Base-by-base conservation (phyloP, 805 yeast genomes). In the Priceomyces haplophilus region DNA sequence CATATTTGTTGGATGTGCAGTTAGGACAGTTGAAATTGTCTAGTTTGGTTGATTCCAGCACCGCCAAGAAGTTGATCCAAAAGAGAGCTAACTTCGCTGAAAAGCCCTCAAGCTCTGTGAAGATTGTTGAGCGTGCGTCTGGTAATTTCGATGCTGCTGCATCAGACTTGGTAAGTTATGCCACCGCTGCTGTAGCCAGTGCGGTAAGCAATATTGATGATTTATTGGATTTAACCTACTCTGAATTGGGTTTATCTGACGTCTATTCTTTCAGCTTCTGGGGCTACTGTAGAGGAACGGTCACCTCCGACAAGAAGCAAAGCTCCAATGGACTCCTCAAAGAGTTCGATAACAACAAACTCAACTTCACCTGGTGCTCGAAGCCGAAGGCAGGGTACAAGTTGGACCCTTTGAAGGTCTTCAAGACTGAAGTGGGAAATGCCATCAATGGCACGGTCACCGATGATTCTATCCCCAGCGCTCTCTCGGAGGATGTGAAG, bases 371-470 rank as follows among this genome's bases (percentile, higher is more conserved):
- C 3, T 67, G 66, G 56, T 86, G 95, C 60, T 64, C 77, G 12
- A 53, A 67, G 7, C 79, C 90, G 16, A 60, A 67, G 44, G 67
- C 78, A 2, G 79, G 79, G 49, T 86, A 71, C 59, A 61, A 67
- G 45, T 76, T 85, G 52, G 77, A 83, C 54, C 82, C 85, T 1
- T 60, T 72, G 33, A 51, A 48, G 2, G 46, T 70, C 4, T 44
- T 70, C 39, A 64, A 59, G 41, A 42, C 50, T 18, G 75, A 69
- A 47, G 47, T 69, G 43, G 57, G 55, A 39, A 51, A 51, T 29
- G 53, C 62, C 31, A 51, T 67, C 15, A 47, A 51, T 27, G 50
- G 51, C 24, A 47, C 49, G 5, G 46, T 60, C 12, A 50, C 56
- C 50, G 55, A 60, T 56, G 40, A 62, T 47, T 45, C 32, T 58